Conservation (phyloP, 805 yeast species). For the Torulaspora franciscae region DNA sequence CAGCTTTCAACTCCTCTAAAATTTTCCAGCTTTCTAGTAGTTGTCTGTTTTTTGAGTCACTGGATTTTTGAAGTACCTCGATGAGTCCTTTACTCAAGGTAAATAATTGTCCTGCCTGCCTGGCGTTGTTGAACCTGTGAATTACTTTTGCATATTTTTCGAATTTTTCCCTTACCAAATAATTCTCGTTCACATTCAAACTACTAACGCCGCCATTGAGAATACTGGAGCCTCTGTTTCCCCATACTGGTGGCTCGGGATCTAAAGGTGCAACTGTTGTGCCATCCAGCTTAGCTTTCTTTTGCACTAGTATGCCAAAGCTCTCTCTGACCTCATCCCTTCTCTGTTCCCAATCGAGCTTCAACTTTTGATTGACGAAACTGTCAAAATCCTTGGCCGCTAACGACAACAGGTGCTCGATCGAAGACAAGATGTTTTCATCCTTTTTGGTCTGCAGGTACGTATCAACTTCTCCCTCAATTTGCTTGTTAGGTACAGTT, state of each 20-base stretch:
- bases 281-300: conserved; percentile 16
- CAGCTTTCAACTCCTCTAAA: conserved; percentile 39
- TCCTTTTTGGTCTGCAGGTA: conserved; percentile 69
- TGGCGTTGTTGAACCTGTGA: conserved; percentile 62
- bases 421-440: conserved; percentile 74
- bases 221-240: conserved; percentile 28
- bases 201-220: conserved; percentile 33
- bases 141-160: conserved; percentile 71
- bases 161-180: conserved; percentile 48
- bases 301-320: conserved; percentile 52
- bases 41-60: conserved; percentile 64
- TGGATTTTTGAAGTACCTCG: conserved; percentile 51
- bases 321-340: conserved; percentile 69
- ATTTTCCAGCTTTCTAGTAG: conserved; percentile 71
- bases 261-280: conserved; percentile 15
- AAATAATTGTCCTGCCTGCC: conserved; percentile 49
- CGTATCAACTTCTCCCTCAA: conserved; percentile 48
- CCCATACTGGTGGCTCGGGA: conserved; percentile 29
- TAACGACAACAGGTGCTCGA: conserved; percentile 67
- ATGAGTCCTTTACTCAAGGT: conserved; percentile 58
- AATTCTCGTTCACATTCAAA: conserved; percentile 42
- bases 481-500: conserved; percentile 16
- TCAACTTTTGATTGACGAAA: conserved; percentile 64
- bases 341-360: conserved; percentile 79
- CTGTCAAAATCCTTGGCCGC: conserved; percentile 81